A percentile compares a stretch with the other conserved stretches of the same genome.
Conservation (phyloP, 1,139 yeast species). For the Pichia sp. region DNA sequence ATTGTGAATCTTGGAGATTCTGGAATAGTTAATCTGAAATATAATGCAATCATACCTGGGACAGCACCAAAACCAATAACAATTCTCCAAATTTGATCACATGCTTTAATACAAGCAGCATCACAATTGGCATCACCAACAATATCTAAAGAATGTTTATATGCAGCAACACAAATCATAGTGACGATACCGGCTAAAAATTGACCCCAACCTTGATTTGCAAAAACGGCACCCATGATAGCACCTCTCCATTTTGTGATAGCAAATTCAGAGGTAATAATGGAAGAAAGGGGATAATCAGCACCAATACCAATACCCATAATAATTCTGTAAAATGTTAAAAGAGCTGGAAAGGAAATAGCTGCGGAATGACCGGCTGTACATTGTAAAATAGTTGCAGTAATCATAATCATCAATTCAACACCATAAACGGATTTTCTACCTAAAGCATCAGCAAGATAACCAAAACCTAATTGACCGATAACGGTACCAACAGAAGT, state of each 20-base stretch:
- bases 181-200: constrained; percentile 78
- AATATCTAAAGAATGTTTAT: constrained; percentile 54
- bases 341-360: constrained; percentile 63
- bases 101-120: constrained; percentile 56
- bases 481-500: constrained; percentile 92
- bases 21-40: constrained; percentile 87
- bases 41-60: constrained; percentile 77
- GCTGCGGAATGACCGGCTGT: constrained; percentile 64
- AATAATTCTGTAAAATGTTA: constrained; percentile 69
- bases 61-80: constrained; percentile 83
- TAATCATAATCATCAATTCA: constrained; percentile 77
- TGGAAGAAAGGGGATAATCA: constrained; percentile 95
- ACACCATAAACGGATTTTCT: constrained; percentile 84
- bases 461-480: constrained; percentile 86
- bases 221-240: constrained; percentile 88
- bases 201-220: constrained; percentile 92
- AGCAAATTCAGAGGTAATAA: constrained; percentile 82
- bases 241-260: constrained; percentile 97
- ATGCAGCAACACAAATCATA: constrained; percentile 62
- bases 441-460: constrained; percentile 78
- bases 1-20: constrained; percentile 87
- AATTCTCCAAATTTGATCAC: constrained; percentile 93
- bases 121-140: constrained; percentile 52
- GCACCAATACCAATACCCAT: constrained; percentile 99
- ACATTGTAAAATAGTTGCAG: constrained; percentile 76